Conservation (phyloP, 1,284 basidiomycete genomes). For the Boletus semigastroideus region DNA sequence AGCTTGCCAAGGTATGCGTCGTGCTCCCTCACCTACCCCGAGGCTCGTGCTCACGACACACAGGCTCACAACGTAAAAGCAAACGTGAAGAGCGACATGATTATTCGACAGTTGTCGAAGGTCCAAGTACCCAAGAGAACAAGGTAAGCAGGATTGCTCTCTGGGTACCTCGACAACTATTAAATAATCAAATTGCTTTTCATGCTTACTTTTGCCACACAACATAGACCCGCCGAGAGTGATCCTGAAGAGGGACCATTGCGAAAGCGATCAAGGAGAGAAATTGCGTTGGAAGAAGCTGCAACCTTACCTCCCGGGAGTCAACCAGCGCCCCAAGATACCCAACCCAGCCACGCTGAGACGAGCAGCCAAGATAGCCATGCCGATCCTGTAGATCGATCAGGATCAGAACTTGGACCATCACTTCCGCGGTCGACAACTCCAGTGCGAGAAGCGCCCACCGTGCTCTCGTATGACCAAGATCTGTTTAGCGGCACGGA, state of each 20-base stretch:
- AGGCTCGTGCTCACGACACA: neutral
- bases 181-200: too few relatives aligned
- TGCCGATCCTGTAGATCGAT: neutral
- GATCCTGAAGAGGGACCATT: constrained; percentile 11
- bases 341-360: neutral
- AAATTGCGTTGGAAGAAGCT: neutral
- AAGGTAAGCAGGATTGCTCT: constrained; percentile 8
- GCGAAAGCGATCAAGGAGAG: constrained; percentile 17
- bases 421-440: constrained; percentile 2
- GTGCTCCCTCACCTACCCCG: neutral
- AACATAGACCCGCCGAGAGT: constrained; percentile 12
- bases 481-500: constrained; percentile 21
- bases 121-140: constrained; percentile 7
- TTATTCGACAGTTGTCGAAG: constrained; percentile 21
- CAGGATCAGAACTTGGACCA: neutral
- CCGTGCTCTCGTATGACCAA: constrained; percentile 8
- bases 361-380: constrained; percentile 5
- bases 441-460: neutral
- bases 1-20: constrained; percentile 27
- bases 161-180: too few relatives aligned
- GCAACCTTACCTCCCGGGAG: neutral
- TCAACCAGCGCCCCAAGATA: neutral
- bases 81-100: constrained; percentile 29
- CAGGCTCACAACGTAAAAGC: constrained; percentile 26
- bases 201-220: too few relatives aligned